These are phyloP conservation scores for Condylostoma magnum DNA, from an alignment of 169 alveolate species.

Conservation along the genomic window DNA sequence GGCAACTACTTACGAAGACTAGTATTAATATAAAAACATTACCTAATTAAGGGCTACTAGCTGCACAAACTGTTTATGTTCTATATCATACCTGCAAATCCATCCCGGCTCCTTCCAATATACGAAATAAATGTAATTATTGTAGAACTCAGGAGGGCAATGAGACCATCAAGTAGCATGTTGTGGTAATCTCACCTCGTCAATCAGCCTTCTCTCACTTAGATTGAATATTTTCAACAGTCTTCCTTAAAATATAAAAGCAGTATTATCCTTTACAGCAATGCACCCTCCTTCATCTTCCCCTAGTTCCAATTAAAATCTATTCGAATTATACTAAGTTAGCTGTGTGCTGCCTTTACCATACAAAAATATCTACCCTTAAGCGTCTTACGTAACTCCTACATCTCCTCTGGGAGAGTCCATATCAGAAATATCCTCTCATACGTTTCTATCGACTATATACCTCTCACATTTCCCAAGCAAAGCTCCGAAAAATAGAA, in stretches of 20 bases:
- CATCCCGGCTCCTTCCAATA: slow-evolving; percentile 7
- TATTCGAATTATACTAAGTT: neutral
- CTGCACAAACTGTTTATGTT: neutral
- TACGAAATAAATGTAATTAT: neutral
- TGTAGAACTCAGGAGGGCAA: neutral
- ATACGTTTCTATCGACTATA: neutral
- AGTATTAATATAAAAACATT: too few species aligned
- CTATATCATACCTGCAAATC: neutral
- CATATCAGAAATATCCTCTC: slow-evolving; percentile 5
- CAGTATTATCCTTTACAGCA: neutral
- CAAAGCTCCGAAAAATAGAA: neutral
- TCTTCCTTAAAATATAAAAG: neutral
- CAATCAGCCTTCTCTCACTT: neutral
- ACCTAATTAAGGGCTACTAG: too few species aligned
- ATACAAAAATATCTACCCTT: neutral
- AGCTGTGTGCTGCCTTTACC: neutral
- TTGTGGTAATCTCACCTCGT: neutral
- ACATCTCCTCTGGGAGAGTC: neutral
- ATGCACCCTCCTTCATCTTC: slow-evolving; percentile 12
- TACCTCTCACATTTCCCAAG: neutral
- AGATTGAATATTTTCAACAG: neutral
- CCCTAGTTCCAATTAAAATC: neutral
- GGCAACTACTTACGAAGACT: too few species aligned
- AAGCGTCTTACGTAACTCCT: neutral
- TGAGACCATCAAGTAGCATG: slow-evolving; percentile 4